Evolutionary conservation across 1,139 yeast genomes (phyloP), one percentile per base, ranked within the genome.

Genomic region (Diutina neorugosa): DNA sequence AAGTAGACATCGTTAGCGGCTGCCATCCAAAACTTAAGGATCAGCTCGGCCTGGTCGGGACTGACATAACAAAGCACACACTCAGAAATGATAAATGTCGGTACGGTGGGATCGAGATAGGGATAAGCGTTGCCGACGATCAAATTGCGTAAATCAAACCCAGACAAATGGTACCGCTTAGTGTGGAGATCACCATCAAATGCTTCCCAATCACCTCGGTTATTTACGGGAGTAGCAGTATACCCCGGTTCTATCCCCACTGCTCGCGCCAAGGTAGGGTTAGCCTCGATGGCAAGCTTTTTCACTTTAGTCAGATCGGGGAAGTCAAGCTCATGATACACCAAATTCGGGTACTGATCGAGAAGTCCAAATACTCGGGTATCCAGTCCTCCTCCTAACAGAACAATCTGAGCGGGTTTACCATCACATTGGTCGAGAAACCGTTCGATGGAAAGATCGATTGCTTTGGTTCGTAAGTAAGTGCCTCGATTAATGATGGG

Each of bases 371-470:
- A 87, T 6, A 80, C 76, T 55, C 98, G 68, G 1, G 97, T 83
- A 65, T 93, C 98, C n/a, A 95, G 86, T 0, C 98, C 98, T n/a
- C 97, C 88, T 0, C 98, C 98, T 21, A 93, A 67, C 4, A 94
- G 89, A 0, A 93, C 68, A 11, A 93, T 78, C 63, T 90, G 96
- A 51, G 80, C 69, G 4, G 37, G 37, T 5, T 54, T 49, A 2
- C 57, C 50, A 5, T 18, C 52, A 53, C 66, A 65, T 37, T 64
- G 63, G 1, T 57, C 56, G 3, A 86, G 57, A 59, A 86, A 88
- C 41, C 65, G 62, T 1, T 73, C 69, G 1, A 88, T 66, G 1
- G 86, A 67, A 16, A 61, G 52, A 60, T 87, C 85, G 34, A 93
- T 80, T 20, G 84, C 74, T 16, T 63, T 63, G 0, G 93, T 84